A percentile compares a stretch with the other conserved stretches of the same genome.
Conservation (phyloP, 176 grass and related monocot genomes). For the sorghum (Sorghum bicolor) region Sorghum_bicolor_NCBIv3 NC_012874.2:71615501-71616000, state of each 20-base stretch:
- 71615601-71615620: too few species aligned
- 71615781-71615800: constrained; percentile 75
- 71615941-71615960: constrained; percentile 67
- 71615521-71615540: too few species aligned
- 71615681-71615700: too few species aligned
- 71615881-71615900: constrained; percentile 60
- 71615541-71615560: too few species aligned
- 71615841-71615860: constrained; percentile 79
- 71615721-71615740: constrained; percentile 41
- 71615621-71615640: too few species aligned
- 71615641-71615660: too few species aligned
- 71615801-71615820: constrained; percentile 64
- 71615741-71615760: constrained; percentile 53
- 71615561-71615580: too few species aligned
- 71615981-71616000: constrained; percentile 84
- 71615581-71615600: too few species aligned
- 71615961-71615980: constrained; percentile 53
- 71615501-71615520: too few species aligned
- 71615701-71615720: too few species aligned
- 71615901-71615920: constrained; percentile 51
- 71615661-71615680: too few species aligned
- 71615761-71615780: constrained; percentile 63
- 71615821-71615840: constrained; percentile 79
- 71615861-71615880: constrained; percentile 69
- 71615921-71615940: constrained; percentile 66